Conservation (phyloP, 345 rosid species). For the Trapa incisa region DNA sequence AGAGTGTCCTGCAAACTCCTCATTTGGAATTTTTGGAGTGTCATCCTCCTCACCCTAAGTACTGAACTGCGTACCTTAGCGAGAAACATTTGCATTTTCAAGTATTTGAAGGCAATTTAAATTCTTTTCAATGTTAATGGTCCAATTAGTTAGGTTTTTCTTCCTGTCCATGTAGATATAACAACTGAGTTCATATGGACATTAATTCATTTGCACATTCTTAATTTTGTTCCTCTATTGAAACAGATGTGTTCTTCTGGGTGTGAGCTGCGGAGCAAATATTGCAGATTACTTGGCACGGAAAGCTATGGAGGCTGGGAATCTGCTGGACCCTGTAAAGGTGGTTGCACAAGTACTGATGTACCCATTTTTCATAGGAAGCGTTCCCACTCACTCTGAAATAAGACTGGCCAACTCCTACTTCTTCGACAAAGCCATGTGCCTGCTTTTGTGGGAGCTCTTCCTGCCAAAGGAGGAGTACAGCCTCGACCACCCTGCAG, state of each 20-base stretch:
- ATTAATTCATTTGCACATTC: not conserved
- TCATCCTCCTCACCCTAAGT: not conserved
- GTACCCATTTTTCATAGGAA: conserved; percentile 88
- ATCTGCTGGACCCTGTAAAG: conserved; percentile 64
- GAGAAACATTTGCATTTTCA: not conserved
- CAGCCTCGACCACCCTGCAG: conserved; percentile 70
- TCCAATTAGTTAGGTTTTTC: not conserved
- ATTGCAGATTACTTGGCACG: conserved; percentile 71
- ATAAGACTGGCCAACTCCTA: conserved; percentile 70
- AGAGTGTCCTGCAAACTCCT: not conserved
- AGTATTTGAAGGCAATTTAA: not conserved
- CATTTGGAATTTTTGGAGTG: not conserved
- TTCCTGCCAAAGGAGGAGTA: conserved; percentile 70
- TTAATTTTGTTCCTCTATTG: conserved; percentile 3
- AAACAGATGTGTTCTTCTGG: conserved; percentile 82
- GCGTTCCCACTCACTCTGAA: conserved; percentile 73
- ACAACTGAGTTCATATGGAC: not conserved
- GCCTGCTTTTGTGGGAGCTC: conserved; percentile 76
- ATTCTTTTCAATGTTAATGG: not conserved
- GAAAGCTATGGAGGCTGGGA: conserved; percentile 64
- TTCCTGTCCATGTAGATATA: not conserved
- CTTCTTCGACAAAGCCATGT: conserved; percentile 74
- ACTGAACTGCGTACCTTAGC: not conserved
- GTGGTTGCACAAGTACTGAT: conserved; percentile 87
- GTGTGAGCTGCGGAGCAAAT: conserved; percentile 87